Conservation (phyloP, 2,329 filamentous ascomycete genomes). For the Lachnellula subtilissima region DNA sequence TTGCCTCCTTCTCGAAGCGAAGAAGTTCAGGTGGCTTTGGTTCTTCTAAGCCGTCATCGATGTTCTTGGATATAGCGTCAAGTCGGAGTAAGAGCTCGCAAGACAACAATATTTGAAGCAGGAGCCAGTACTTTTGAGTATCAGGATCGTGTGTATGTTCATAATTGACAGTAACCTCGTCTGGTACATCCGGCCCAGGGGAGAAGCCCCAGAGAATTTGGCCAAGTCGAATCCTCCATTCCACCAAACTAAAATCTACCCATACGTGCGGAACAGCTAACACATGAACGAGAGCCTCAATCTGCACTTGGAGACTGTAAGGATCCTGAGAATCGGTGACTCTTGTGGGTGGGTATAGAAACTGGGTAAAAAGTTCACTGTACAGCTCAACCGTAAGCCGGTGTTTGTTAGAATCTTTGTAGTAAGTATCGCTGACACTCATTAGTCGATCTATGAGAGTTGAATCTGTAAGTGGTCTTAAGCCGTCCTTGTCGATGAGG, state of each 20-base stretch:
- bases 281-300: slow-evolving; percentile 61
- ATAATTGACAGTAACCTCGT: slow-evolving; percentile 48
- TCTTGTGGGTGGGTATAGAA: slow-evolving; percentile 52
- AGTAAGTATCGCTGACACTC: slow-evolving; percentile 49
- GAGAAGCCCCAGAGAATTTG: slow-evolving; percentile 64
- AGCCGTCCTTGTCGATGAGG: slow-evolving; percentile 32
- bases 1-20: slow-evolving; percentile 58
- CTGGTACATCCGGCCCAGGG: slow-evolving; percentile 45
- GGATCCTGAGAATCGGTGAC: slow-evolving; percentile 55
- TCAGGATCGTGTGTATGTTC: slow-evolving; percentile 46
- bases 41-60: slow-evolving; percentile 48
- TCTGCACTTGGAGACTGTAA: slow-evolving; percentile 64
- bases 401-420: slow-evolving; percentile 47
- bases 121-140: slow-evolving; percentile 62
- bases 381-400: slow-evolving; percentile 53
- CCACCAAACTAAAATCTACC: slow-evolving; percentile 69
- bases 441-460: slow-evolving; percentile 54
- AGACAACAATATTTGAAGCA: slow-evolving; percentile 60
- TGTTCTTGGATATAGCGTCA: slow-evolving; percentile 57
- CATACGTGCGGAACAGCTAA: slow-evolving; percentile 63
- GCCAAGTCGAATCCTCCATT: slow-evolving; percentile 69
- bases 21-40: slow-evolving; percentile 53
- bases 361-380: slow-evolving; percentile 55
- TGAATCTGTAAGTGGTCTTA: slow-evolving; percentile 53
- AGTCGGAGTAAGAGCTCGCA: slow-evolving; percentile 62